Evolutionary conservation across 257 asterid species (phyloP).

Genomic region (Cinchona pubescens): DNA sequence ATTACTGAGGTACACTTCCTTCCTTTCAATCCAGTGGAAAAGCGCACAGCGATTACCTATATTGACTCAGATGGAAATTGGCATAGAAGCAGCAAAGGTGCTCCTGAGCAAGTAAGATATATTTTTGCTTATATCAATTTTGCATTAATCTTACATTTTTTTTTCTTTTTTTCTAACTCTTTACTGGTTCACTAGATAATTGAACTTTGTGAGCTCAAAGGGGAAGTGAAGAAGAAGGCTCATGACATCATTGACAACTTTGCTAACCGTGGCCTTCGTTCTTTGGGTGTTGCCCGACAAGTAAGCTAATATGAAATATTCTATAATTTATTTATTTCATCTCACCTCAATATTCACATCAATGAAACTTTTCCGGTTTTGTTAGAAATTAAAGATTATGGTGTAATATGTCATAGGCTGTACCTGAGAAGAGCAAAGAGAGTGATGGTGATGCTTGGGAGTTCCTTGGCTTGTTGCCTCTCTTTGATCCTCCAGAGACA

Average conservation of each 20-base stretch:
- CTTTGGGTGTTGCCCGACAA: constrained; percentile 74
- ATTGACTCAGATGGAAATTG: constrained; percentile 57
- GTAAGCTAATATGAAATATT: constrained; percentile 25
- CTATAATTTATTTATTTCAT: neutral
- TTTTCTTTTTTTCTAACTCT: neutral
- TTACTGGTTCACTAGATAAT: constrained; percentile 44
- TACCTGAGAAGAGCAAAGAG: constrained; percentile 65
- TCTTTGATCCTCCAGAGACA: constrained; percentile 95
- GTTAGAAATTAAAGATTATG: neutral
- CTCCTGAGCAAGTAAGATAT: constrained; percentile 73
- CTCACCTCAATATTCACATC: neutral
- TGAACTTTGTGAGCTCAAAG: constrained; percentile 68
- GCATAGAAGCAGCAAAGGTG: constrained; percentile 87
- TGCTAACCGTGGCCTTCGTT: constrained; percentile 92
- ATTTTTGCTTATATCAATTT: neutral
- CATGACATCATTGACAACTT: constrained; percentile 57
- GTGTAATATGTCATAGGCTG: constrained; percentile 32
- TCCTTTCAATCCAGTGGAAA: constrained; percentile 86
- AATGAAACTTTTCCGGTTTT: neutral
- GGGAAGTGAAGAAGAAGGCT: constrained; percentile 51
- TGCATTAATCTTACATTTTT: neutral
- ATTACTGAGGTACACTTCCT: constrained; percentile 80
- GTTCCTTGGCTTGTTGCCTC: constrained; percentile 74
- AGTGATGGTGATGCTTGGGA: constrained; percentile 73
- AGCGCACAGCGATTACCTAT: constrained; percentile 85